A percentile compares a stretch with the other conserved stretches of the same genome.
These are phyloP conservation scores for Cryphonectria radicalis DNA, from an alignment of 2,329 filamentous ascomycete species.

Conservation along the genomic window DNA sequence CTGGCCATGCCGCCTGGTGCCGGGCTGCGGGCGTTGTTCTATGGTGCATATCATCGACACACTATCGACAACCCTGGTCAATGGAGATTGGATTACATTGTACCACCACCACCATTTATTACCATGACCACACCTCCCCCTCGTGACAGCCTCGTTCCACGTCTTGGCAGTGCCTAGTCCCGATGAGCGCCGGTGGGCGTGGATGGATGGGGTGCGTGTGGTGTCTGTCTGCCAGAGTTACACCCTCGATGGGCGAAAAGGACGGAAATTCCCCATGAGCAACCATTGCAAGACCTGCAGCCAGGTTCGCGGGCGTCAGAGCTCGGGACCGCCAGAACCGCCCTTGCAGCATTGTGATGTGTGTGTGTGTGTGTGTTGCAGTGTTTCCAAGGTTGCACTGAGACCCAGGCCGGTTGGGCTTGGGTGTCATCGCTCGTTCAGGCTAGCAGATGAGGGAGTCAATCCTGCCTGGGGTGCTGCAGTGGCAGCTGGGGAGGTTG, in stretches of 20 bases:
- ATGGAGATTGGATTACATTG: background rate
- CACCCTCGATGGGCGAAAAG: background rate
- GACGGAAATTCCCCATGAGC: background rate
- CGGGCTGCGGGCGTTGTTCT: background rate
- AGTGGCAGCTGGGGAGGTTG: background rate
- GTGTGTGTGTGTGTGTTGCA: background rate
- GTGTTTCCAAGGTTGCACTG: slow-evolving; percentile 3
- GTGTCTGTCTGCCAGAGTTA: background rate
- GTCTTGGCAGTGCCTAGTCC: background rate
- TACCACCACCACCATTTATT: background rate
- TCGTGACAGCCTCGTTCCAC: background rate
- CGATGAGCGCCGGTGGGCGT: background rate
- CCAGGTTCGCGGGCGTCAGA: background rate
- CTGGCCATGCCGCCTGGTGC: background rate
- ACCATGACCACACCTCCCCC: background rate
- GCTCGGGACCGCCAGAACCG: slow-evolving; percentile 11
- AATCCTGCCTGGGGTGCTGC: background rate
- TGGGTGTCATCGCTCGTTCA: slow-evolving; percentile 11
- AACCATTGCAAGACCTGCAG: background rate
- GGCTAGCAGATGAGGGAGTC: slow-evolving; percentile 1
- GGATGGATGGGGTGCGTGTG: background rate
- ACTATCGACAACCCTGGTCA: slow-evolving; percentile 5
- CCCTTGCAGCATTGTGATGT: slow-evolving; percentile 17
- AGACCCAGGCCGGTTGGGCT: slow-evolving; percentile 15
- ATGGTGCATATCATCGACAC: background rate